Evolutionary conservation across 2,329 filamentous ascomycete species (phyloP).

Genomic region (Neocucurbitaria cava): DNA sequence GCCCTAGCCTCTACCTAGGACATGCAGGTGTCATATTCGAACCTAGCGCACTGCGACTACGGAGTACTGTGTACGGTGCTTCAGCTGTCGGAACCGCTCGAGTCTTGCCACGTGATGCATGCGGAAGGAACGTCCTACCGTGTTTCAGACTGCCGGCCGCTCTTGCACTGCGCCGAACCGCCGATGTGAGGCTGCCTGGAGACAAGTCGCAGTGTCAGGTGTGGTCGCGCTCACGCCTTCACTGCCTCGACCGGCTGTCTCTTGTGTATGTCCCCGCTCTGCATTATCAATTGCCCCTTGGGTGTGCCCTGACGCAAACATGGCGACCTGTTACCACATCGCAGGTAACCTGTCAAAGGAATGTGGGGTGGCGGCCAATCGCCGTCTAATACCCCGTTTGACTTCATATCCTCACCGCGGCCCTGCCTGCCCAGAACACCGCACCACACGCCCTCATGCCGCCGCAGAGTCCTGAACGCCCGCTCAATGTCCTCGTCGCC

Average conservation of each 20-base stretch:
- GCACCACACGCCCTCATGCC: constrained; percentile 24
- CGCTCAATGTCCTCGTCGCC: constrained; percentile 64
- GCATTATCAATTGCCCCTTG: background rate
- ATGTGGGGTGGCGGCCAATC: constrained; percentile 28
- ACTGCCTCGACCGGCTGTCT: background rate
- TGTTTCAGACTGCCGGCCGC: background rate
- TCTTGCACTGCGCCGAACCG: background rate
- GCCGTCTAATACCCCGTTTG: constrained; percentile 23
- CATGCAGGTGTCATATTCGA: too few species aligned
- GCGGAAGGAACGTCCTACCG: background rate
- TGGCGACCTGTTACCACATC: background rate
- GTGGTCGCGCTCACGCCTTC: background rate
- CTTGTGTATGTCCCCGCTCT: background rate
- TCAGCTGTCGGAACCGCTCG: background rate
- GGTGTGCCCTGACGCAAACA: background rate
- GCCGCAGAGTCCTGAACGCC: constrained; percentile 27
- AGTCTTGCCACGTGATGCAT: background rate
- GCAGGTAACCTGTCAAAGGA: background rate
- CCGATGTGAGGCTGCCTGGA: background rate
- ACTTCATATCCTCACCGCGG: constrained; percentile 2
- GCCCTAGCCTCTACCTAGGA: too few species aligned
- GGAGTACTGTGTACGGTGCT: too few species aligned
- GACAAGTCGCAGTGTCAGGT: too few species aligned
- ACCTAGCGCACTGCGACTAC: too few species aligned
- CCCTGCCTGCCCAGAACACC: constrained; percentile 10